A percentile compares a stretch with the other conserved stretches of the same genome.
phyloP scores from a whole-genome alignment of 148 eudicot genomes.

The Cornus suecica region DNA sequence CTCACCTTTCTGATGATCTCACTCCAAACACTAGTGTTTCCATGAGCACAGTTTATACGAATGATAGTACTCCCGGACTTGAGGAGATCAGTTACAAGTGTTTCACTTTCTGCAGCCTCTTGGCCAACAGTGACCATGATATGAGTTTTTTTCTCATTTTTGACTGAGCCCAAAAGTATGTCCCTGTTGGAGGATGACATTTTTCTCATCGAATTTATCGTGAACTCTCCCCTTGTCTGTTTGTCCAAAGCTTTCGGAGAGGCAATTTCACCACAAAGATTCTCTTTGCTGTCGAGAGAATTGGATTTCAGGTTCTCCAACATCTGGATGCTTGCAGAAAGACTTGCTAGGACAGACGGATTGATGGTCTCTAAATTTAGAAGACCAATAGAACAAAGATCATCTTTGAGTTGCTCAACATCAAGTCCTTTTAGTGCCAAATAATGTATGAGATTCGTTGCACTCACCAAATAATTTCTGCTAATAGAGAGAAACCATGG shows the following conservation, averaged over 20 bases:
- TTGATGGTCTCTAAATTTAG: conserved; percentile 43
- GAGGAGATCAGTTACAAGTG: conserved; percentile 36
- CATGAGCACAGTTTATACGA: conserved; percentile 65
- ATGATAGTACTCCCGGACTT: conserved; percentile 41
- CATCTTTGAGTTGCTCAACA: conserved; percentile 41
- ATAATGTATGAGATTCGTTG: conserved; percentile 52
- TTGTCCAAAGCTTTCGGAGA: conserved; percentile 7
- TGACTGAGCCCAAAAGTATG: conserved; percentile 39
- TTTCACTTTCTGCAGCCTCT: conserved; percentile 36
- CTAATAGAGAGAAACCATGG: conserved; percentile 14
- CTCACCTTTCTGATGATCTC: conserved; percentile 49
- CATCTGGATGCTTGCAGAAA: conserved; percentile 38
- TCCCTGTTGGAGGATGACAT: conserved; percentile 31
- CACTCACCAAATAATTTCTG: conserved; percentile 48
- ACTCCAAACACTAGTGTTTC: conserved; percentile 50
- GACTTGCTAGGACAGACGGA: conserved; percentile 47
- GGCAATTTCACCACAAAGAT: conserved; percentile 8
- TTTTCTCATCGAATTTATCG: conserved; percentile 27
- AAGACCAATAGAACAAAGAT: conserved; percentile 43
- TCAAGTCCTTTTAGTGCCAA: conserved; percentile 47
- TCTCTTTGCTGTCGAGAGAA: conserved; percentile 11
- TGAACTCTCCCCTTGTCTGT: conserved; percentile 20
- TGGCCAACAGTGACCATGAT: conserved; percentile 62
- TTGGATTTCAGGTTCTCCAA: conserved; percentile 25
- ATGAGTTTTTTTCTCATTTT: conserved; percentile 36